A percentile compares a stretch with the other conserved stretches of the same genome.
These are phyloP conservation scores for Aspergillus tamarii DNA, from an alignment of 2,329 filamentous ascomycete genomes.

Conservation along the genomic window DNA sequence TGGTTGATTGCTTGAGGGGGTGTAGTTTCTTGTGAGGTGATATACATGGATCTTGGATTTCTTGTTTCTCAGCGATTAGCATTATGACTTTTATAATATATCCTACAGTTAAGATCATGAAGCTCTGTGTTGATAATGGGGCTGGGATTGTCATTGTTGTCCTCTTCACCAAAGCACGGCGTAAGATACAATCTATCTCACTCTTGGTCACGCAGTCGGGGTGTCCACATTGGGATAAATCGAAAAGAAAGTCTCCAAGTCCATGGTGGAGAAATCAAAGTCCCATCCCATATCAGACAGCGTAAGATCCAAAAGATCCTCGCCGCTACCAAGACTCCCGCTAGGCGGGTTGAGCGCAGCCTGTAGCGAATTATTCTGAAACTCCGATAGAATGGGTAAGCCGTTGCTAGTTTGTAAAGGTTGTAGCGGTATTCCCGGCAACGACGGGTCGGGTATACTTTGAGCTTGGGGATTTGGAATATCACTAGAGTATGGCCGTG, in stretches of 20 bases:
- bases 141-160: background rate
- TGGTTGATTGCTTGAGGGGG: background rate
- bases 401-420: background rate
- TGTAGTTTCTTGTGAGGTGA: background rate
- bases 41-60: background rate
- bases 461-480: background rate
- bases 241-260: constrained; percentile 43
- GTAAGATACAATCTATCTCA: background rate
- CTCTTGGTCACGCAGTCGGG: background rate
- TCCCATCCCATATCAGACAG: constrained; percentile 44
- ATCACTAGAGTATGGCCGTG: background rate
- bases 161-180: background rate
- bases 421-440: background rate
- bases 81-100: background rate
- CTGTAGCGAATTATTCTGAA: constrained; percentile 27
- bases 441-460: background rate
- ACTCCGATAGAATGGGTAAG: background rate
- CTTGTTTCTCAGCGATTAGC: background rate
- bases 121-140: background rate
- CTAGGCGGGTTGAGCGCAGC: constrained; percentile 26
- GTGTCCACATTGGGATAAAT: constrained; percentile 31
- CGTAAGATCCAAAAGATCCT: constrained; percentile 41
- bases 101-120: background rate
- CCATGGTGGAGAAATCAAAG: constrained; percentile 46
- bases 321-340: constrained; percentile 29